A percentile compares a stretch with the other conserved stretches of the same genome.
Conservation (phyloP, 805 yeast species). For the Hyphopichia homilentoma region DNA sequence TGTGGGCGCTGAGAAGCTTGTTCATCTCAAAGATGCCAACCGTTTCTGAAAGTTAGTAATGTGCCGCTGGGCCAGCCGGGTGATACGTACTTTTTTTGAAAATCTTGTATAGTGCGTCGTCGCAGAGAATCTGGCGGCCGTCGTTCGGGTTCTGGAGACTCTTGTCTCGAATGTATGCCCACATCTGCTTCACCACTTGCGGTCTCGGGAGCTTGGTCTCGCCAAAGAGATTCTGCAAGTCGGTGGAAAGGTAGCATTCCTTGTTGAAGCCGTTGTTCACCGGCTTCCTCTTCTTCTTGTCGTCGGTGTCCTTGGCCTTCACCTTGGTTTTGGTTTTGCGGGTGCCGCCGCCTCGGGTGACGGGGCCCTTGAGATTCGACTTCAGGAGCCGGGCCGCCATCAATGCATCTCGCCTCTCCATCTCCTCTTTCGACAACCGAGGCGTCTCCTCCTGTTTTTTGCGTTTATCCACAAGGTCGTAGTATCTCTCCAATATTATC, state of each 20-base stretch:
- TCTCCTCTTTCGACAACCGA: conserved; percentile 21
- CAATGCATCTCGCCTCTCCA: conserved; percentile 47
- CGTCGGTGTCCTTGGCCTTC: conserved; percentile 11
- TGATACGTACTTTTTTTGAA: conserved; percentile 51
- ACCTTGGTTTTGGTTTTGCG: conserved; percentile 7
- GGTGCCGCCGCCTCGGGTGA: conserved; percentile 14
- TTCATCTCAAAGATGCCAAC: conserved; percentile 58
- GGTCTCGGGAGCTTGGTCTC: conserved; percentile 52
- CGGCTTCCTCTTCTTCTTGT: conserved; percentile 9
- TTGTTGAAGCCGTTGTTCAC: conserved; percentile 39
- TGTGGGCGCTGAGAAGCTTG: conserved; percentile 50
- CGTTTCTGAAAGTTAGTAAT: conserved; percentile 17
- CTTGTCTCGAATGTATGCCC: conserved; percentile 66
- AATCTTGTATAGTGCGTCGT: conserved; percentile 49
- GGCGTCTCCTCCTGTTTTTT: conserved; percentile 20
- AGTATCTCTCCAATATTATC: conserved; percentile 56
- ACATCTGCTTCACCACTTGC: conserved; percentile 62
- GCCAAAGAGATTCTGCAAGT: conserved; percentile 47
- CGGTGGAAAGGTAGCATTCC: conserved; percentile 47
- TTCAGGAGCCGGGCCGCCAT: conserved; percentile 50
- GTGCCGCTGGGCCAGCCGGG: neutral
- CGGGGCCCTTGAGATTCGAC: conserved; percentile 16
- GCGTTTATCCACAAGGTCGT: conserved; percentile 40
- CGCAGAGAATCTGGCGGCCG: conserved; percentile 61
- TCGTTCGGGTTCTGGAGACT: conserved; percentile 66